Evolutionary conservation across 2,329 filamentous ascomycete genomes (phyloP), one percentile per base, ranked within the genome.

Genomic region (Monosporascus sp.): DNA sequence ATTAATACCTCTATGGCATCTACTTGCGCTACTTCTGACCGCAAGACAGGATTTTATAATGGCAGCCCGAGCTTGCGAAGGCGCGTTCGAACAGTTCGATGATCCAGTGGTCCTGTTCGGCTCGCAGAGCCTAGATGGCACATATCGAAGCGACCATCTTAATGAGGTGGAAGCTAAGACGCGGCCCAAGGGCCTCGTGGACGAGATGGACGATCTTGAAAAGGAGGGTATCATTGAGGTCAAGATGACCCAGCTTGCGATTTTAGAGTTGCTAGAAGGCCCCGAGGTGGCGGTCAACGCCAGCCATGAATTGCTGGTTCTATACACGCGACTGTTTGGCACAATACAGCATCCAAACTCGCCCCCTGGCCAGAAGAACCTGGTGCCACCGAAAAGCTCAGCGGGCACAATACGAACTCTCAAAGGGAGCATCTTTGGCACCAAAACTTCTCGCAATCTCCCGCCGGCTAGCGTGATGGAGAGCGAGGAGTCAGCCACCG

Each of bases 151-250:
- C 63, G 84, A 88, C 56, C 85, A 89, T 64, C 73, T 89, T 41
- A 87, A 87, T 41, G 79, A 83, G 43, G 75, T 71, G 1, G 78
- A 76, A 52, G 66, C 65, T 50, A 72, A 69, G 48, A 48, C 60
- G 19, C 49, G 48, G 52, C 59, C 59, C 26, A 68, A 64, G 58
- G 84, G 85, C 3, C 66, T 90, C 47, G 80, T 95, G 1, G 88
- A 93, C 59, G 84, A 89, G 45, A 90, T 97, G 84, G 87, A 91
- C 57, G 83, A 86, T 54, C 83, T 85, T 26, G 92, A 97, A 66
- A 95, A 91, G 66, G 90, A 92, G 69, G 83, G 84, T 48, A 86
- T 99, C 43, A 73, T 99, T n/a, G 90, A 97, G 69, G 85, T 97
- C 56, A 96, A 96, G 70, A 96, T 97, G 83, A 97, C 93, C 11